These are phyloP conservation scores for Scleromitrula shiraiana DNA, from an alignment of 2,329 filamentous ascomycete species.

Conservation along the genomic window DNA sequence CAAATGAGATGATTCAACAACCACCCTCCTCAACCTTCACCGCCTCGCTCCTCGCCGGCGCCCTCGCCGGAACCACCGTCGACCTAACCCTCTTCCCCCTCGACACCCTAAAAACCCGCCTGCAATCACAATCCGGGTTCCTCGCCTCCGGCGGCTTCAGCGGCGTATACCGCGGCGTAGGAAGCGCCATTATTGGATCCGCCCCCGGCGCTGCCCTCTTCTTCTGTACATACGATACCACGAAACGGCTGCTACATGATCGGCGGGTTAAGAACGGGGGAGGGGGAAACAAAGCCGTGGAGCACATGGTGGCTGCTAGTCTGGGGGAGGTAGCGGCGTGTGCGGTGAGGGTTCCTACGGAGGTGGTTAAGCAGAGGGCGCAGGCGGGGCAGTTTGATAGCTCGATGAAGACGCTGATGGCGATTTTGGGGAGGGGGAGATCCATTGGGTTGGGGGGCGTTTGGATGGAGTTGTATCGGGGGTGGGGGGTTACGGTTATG, in stretches of 20 bases:
- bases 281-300: slow-evolving; percentile 31
- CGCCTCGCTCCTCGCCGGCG: slow-evolving; percentile 68
- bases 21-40: too few relatives aligned
- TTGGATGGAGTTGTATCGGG: slow-evolving; percentile 79
- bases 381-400: slow-evolving; percentile 78
- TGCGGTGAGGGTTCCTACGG: slow-evolving; percentile 84
- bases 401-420: slow-evolving; percentile 56
- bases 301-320: slow-evolving; percentile 79
- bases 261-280: slow-evolving; percentile 17
- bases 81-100: slow-evolving; percentile 95
- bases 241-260: slow-evolving; percentile 39
- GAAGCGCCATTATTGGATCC: slow-evolving; percentile 80
- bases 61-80: slow-evolving; percentile 87
- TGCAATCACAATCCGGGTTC: slow-evolving; percentile 76
- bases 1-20: slow-evolving; percentile 31
- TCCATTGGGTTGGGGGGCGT: slow-evolving; percentile 47
- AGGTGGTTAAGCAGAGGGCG: slow-evolving; percentile 94
- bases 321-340: slow-evolving; percentile 89
- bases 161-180: slow-evolving; percentile 89
- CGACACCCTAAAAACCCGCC: slow-evolving; percentile 96
- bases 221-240: slow-evolving; percentile 89
- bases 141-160: slow-evolving; percentile 78
- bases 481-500: slow-evolving; percentile 87
- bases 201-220: slow-evolving; percentile 93
- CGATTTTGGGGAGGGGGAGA: slow-evolving; percentile 52